A percentile compares a stretch with the other conserved stretches of the same genome.
Evolutionary conservation across 2,329 filamentous ascomycete genomes (phyloP).

Genomic region (Penicillium freii): DNA sequence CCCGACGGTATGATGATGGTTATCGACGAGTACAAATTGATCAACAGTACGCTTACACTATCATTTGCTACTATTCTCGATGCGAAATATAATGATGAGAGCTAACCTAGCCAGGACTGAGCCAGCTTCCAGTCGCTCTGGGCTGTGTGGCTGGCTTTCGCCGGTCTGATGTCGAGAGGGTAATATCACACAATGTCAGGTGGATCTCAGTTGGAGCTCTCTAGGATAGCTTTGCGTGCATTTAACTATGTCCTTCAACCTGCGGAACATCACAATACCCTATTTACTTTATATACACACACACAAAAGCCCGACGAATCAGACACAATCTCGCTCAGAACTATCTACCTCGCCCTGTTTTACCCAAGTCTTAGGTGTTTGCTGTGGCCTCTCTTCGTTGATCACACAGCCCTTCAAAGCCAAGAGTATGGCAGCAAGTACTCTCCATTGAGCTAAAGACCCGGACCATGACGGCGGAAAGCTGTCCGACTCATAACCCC

Average conservation of each 20-base stretch:
- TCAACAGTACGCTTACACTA: neutral
- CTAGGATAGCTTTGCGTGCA: neutral
- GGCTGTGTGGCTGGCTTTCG: conserved; percentile 18
- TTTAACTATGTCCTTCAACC: no score
- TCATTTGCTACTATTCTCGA: neutral
- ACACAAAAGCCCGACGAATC: neutral
- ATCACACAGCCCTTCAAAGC: neutral
- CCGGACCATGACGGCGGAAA: neutral
- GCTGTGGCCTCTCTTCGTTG: neutral
- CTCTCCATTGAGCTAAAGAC: neutral
- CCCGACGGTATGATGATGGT: neutral
- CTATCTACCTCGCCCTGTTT: neutral
- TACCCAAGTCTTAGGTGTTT: neutral
- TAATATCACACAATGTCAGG: conserved; percentile 8
- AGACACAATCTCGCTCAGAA: neutral
- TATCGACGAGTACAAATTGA: neutral
- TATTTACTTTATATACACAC: neutral
- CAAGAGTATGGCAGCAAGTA: neutral
- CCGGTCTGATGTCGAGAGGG: conserved; percentile 14
- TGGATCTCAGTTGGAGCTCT: neutral
- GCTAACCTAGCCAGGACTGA: conserved; percentile 7
- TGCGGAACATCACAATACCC: neutral
- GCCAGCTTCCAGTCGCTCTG: conserved; percentile 10
- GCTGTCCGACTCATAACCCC: conserved; percentile 8
- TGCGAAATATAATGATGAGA: neutral